Percentiles rank a stretch among this genome's conserved stretches.
These are phyloP conservation scores for Aegle marmelos DNA, from an alignment of 345 rosid species.

Conservation along the genomic window DNA sequence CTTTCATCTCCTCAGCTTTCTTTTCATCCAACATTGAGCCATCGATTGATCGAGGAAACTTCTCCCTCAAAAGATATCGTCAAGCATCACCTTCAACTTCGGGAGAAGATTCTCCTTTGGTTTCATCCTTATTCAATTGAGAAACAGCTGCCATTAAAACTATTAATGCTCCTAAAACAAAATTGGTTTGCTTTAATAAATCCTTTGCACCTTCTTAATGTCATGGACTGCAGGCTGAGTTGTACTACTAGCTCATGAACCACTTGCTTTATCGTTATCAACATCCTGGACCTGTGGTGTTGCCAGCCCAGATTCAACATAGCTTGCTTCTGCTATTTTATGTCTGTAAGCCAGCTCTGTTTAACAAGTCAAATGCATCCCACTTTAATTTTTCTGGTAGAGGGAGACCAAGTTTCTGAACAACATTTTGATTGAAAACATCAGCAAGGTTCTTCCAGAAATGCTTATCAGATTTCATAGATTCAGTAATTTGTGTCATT, in stretches of 20 bases:
- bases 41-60: slow-evolving; percentile 36
- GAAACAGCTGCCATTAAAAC: slow-evolving; percentile 77
- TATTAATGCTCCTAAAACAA: slow-evolving; percentile 82
- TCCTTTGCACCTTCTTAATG: slow-evolving; percentile 74
- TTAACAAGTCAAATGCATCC: slow-evolving; percentile 72
- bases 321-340: slow-evolving; percentile 69
- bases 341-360: slow-evolving; percentile 64
- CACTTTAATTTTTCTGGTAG: slow-evolving; percentile 62
- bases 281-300: slow-evolving; percentile 42
- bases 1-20: slow-evolving; percentile 79
- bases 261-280: slow-evolving; percentile 37
- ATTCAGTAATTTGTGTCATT: slow-evolving; percentile 29
- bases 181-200: slow-evolving; percentile 75
- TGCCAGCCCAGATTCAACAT: slow-evolving; percentile 88
- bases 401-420: slow-evolving; percentile 65
- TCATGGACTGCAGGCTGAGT: slow-evolving; percentile 73
- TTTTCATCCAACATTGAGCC: slow-evolving; percentile 48
- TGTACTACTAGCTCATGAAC: slow-evolving; percentile 21
- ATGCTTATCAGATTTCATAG: slow-evolving; percentile 38
- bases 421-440: slow-evolving; percentile 56
- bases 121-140: slow-evolving; percentile 54
- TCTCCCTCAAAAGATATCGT: slow-evolving; percentile 29
- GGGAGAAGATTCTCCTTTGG: slow-evolving; percentile 16
- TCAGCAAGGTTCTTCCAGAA: slow-evolving; percentile 71
- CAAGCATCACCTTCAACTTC: slow-evolving; percentile 19